Evolutionary conservation across 2,329 filamentous ascomycete species (phyloP).

Genomic region (Ophiosphaerella narmari): DNA sequence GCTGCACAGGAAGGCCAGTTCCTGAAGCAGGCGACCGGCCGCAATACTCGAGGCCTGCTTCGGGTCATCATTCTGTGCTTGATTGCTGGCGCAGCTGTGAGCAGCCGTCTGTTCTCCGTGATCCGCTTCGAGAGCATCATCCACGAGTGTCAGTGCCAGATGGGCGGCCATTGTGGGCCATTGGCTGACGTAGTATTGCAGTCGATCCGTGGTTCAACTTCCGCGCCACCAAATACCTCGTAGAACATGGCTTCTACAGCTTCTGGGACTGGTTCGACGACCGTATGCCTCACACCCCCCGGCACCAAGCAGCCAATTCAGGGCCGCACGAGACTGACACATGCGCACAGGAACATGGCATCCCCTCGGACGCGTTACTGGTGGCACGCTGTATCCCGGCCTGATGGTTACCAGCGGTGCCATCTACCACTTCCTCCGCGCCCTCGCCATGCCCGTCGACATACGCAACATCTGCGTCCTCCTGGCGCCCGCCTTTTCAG

Average conservation of each 20-base stretch:
- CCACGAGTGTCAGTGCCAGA: conserved; percentile 83
- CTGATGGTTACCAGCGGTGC: conserved; percentile 98
- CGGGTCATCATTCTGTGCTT: conserved; percentile 87
- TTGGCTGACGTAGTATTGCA: conserved; percentile 51
- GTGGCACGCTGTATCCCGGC: conserved; percentile 97
- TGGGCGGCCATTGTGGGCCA: conserved; percentile 7
- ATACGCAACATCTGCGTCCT: conserved; percentile 99
- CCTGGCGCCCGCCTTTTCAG: conserved; percentile 91
- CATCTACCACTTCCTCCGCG: conserved; percentile 92
- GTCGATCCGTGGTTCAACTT: conserved; percentile 99
- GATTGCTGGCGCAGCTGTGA: conserved; percentile 88
- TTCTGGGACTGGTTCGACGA: conserved; percentile 99
- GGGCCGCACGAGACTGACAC: conserved; percentile 16
- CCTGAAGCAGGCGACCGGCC: conserved; percentile 76
- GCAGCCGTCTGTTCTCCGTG: conserved; percentile 95
- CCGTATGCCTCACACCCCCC: conserved; percentile 59
- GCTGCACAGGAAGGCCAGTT: conserved; percentile 54
- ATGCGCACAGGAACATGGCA: conserved; percentile 81
- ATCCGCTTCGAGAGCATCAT: conserved; percentile 99
- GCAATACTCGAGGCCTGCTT: conserved; percentile 82
- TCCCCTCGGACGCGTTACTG: conserved; percentile 95
- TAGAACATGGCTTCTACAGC: conserved; percentile 95
- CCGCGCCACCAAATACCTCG: conserved; percentile 94
- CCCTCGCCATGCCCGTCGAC: conserved; percentile 89
- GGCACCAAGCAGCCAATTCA: conserved; percentile 1